Evolutionary conservation across 2,329 filamentous ascomycete genomes (phyloP), one percentile per base, ranked within the genome.

Genomic region (Ascochyta koolunga): DNA sequence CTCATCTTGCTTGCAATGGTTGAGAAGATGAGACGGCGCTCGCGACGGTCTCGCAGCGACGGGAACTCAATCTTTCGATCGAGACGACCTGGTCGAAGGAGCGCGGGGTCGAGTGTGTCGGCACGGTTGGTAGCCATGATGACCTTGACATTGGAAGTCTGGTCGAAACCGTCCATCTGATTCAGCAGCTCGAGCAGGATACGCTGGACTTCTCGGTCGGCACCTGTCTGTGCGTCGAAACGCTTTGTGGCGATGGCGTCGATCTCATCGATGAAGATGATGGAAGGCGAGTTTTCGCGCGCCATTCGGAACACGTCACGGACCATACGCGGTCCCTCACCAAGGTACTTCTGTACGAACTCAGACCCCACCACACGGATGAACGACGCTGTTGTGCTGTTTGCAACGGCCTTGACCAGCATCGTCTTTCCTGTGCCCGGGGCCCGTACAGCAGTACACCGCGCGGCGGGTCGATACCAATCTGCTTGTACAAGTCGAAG

Each of bases 101-200:
- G 84, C 36, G 95, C 95, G 15, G 95, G 95, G 74, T 99, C 95
- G 62, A 99, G 84, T 6, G 95, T 99, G 77, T 98, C 95, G 63
- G 95, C 93, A 75, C 95, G 89, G 82, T 99, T 99, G 65, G 95
- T 99, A 64, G 95, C 95, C 95, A 99, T 99, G 80, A 99, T 99
- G 75, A 99, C 95, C 82, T 99, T 99, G 78, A 99, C 95, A 77
- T 99, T 99, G 75, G 91, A 90, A 0, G 92, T 96, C 78, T 99
- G 95, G 77, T 99, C 95, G 81, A 99, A 99, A 62, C 95, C 95
- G 75, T 99, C 95, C 95, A 99, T 99, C 79, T 99, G 95, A 80
- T 99, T 99, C 61, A 99, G 88, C 64, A 99, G 82, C 77, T 99
- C 95, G 56, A 99, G 88, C 55, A 99, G 82, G 71, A 99, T 99